phyloP scores from a whole-genome alignment of 768 basidiomycete genomes.

The Psilocybe cyanescens region DNA sequence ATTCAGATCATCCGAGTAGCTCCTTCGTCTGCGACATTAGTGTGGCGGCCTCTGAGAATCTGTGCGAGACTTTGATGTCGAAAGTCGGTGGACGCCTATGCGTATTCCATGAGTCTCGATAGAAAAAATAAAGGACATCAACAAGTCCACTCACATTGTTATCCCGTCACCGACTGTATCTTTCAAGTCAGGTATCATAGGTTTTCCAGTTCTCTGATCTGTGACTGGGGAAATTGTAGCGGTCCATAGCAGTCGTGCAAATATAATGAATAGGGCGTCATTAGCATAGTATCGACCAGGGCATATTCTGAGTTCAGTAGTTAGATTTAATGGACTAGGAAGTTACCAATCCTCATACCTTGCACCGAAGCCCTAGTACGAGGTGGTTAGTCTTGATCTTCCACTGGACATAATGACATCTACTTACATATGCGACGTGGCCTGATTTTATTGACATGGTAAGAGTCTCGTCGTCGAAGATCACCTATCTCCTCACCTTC shows the following conservation, averaged over 20 bases:
- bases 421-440: constrained; percentile 5
- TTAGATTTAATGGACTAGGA: not conserved
- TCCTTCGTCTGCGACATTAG: too few relatives aligned
- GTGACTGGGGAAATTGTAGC: not conserved
- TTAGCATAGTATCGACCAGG: constrained; percentile 7
- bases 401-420: not conserved
- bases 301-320: not conserved
- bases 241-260: not conserved
- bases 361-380: too few relatives aligned
- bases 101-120: too few relatives aligned
- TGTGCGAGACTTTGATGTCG: too few relatives aligned
- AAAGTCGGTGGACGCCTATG: too few relatives aligned
- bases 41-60: too few relatives aligned
- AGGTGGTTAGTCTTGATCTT: too few relatives aligned
- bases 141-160: not conserved
- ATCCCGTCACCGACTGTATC: not conserved
- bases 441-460: not conserved
- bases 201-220: not conserved
- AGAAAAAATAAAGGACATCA: too few relatives aligned
- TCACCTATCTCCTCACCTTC: not conserved
- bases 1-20: too few relatives aligned
- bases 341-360: too few relatives aligned
- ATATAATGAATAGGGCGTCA: constrained; percentile 2
- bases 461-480: not conserved
- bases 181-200: not conserved